These are phyloP conservation scores for Heritiera fomes DNA, from an alignment of 345 rosid genomes.

Conservation along the genomic window DNA sequence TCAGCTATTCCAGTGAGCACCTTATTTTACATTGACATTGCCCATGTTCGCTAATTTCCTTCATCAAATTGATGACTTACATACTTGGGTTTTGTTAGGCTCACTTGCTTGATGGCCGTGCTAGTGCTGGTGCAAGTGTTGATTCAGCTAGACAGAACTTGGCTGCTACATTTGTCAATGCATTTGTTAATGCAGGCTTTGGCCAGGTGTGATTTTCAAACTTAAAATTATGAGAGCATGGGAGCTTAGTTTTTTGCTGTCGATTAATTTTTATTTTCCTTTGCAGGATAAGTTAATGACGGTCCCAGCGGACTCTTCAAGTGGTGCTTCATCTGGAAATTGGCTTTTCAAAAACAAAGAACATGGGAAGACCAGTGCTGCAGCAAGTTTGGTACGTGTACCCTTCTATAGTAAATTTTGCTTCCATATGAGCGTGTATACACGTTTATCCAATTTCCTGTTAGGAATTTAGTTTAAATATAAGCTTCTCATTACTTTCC, in stretches of 20 bases:
- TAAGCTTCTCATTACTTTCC: slow-evolving; percentile 21
- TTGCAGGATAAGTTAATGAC: slow-evolving; percentile 94
- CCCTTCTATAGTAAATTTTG: slow-evolving; percentile 16
- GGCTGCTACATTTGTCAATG: slow-evolving; percentile 95
- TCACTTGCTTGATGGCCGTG: slow-evolving; percentile 93
- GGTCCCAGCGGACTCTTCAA: slow-evolving; percentile 65
- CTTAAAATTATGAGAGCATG: slow-evolving; percentile 15
- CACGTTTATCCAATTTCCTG: not conserved
- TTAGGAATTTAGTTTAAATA: slow-evolving; percentile 14
- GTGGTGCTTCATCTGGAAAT: slow-evolving; percentile 65
- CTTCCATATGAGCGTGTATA: not conserved
- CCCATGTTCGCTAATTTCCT: not conserved
- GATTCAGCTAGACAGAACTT: slow-evolving; percentile 96
- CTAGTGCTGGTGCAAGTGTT: slow-evolving; percentile 67
- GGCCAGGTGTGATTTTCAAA: slow-evolving; percentile 61
- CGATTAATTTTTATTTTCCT: slow-evolving; percentile 8
- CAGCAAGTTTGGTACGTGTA: slow-evolving; percentile 83
- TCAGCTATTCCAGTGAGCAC: not conserved
- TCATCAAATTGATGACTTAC: slow-evolving; percentile 19
- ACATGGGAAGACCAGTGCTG: slow-evolving; percentile 93
- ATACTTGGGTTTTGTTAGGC: slow-evolving; percentile 49
- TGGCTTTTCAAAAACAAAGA: slow-evolving; percentile 98
- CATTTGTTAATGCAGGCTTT: slow-evolving; percentile 97
- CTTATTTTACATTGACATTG: not conserved
- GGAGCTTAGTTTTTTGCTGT: not conserved